Conservation (phyloP, 179 eudicot genomes). For the Nepenthes alata region DNA sequence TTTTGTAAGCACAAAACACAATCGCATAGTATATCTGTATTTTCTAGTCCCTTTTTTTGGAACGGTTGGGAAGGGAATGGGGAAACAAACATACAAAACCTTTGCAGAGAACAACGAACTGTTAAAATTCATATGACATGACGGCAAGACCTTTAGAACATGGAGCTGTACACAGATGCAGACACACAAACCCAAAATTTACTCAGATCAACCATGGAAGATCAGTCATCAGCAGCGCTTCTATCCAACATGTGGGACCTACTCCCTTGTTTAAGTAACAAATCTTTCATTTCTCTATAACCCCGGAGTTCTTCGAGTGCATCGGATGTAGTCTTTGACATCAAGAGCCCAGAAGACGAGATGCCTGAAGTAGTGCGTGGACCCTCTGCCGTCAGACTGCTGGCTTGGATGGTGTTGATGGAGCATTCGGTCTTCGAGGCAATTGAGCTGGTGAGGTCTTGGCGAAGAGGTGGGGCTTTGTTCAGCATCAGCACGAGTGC, state of each 20-base stretch:
- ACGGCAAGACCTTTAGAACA: too few relatives aligned
- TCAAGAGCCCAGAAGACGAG: constrained; percentile 22
- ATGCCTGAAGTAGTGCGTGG: constrained; percentile 15
- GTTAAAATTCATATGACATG: too few relatives aligned
- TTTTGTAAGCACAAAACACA: too few relatives aligned
- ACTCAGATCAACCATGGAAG: too few relatives aligned
- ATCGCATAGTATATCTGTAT: too few relatives aligned
- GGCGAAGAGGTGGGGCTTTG: constrained; percentile 74
- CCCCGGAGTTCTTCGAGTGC: constrained; percentile 63
- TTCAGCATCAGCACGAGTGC: constrained; percentile 66
- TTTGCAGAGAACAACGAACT: too few relatives aligned
- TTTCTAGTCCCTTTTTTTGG: too few relatives aligned
- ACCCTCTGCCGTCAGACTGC: constrained; percentile 7
- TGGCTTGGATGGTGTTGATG: constrained; percentile 12
- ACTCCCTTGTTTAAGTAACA: constrained; percentile 36
- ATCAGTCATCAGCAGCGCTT: too few relatives aligned
- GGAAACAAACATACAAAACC: too few relatives aligned
- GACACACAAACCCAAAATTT: too few relatives aligned
- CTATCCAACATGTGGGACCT: constrained; percentile 2
- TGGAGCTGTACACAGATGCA: too few relatives aligned
- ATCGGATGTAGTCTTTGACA: constrained; percentile 59
- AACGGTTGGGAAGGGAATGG: too few relatives aligned
- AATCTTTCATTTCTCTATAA: constrained; percentile 46
- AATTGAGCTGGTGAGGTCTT: constrained; percentile 20
- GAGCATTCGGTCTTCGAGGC: constrained; percentile 16